These are phyloP conservation scores for Oryza glumipatula DNA, from an alignment of 176 grass and related monocot species.

Conservation along the genomic window DNA sequence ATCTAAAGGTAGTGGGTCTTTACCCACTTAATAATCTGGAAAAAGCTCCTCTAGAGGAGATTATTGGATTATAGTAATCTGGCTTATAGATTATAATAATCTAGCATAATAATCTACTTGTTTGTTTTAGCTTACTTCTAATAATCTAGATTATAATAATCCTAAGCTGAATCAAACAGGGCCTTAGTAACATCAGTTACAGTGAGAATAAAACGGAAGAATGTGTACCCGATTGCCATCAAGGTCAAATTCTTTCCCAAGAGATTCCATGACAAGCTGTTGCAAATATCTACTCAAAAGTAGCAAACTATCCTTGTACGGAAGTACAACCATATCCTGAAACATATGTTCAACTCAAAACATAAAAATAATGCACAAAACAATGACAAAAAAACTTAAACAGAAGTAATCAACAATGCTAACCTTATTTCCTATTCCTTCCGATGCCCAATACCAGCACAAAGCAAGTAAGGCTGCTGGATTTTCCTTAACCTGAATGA, in stretches of 20 bases:
- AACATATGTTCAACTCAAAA: constrained; percentile 22
- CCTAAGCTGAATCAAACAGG: no score
- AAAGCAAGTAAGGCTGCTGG: constrained; percentile 96
- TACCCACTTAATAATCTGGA: no score
- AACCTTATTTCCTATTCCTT: constrained; percentile 93
- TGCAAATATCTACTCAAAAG: constrained; percentile 99
- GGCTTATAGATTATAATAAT: no score
- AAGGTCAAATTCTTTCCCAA: constrained; percentile 98
- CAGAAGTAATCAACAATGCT: constrained; percentile 32
- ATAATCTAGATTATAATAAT: no score
- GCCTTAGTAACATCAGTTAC: constrained; percentile 15
- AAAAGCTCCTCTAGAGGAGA: no score
- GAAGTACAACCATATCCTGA: constrained; percentile 99
- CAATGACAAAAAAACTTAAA: constrained; percentile 36
- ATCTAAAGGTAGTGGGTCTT: no score
- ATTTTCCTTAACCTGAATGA: constrained; percentile 86
- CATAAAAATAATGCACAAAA: constrained; percentile 32
- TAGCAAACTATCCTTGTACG: constrained; percentile 97
- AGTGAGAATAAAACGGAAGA: constrained; percentile 24
- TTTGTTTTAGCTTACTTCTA: no score
- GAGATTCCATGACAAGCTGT: constrained; percentile 99
- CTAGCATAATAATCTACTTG: no score
- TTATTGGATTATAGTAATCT: no score
- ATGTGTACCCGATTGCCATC: constrained; percentile 86
- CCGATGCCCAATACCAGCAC: constrained; percentile 95